A percentile compares a stretch with the other conserved stretches of the same genome.
These are phyloP conservation scores for Starmerella gropengiesseri DNA, from an alignment of 805 yeast species.

Conservation along the genomic window DNA sequence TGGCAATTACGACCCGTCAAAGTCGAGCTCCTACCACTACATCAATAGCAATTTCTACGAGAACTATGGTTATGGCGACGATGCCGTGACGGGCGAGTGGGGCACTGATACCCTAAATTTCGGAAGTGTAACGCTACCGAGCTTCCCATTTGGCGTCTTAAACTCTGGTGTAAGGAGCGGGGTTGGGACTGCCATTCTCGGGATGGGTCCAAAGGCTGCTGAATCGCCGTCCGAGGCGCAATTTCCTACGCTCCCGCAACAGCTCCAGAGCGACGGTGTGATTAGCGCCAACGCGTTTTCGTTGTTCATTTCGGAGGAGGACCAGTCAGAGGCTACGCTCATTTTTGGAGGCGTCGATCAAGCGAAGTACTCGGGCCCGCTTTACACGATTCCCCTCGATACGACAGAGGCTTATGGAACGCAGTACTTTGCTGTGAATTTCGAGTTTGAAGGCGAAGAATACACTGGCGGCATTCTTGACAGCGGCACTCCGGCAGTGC, in stretches of 20 bases:
- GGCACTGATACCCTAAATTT: slow-evolving; percentile 50
- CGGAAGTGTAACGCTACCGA: slow-evolving; percentile 40
- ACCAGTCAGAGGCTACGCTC: slow-evolving; percentile 27
- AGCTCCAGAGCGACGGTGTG: slow-evolving; percentile 30
- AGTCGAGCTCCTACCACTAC: slow-evolving; percentile 21
- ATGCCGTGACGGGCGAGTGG: slow-evolving; percentile 40
- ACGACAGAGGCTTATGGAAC: not conserved
- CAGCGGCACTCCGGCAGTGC: slow-evolving; percentile 42
- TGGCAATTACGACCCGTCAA: slow-evolving; percentile 23
- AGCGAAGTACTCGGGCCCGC: slow-evolving; percentile 33
- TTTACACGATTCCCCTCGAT: slow-evolving; percentile 27
- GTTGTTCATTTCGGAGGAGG: slow-evolving; percentile 29
- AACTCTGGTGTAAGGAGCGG: slow-evolving; percentile 45
- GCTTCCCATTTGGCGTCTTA: slow-evolving; percentile 61
- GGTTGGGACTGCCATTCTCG: slow-evolving; percentile 23
- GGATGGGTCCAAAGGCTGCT: slow-evolving; percentile 27
- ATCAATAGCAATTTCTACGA: slow-evolving; percentile 5
- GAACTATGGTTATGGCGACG: slow-evolving; percentile 12
- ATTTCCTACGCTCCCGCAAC: slow-evolving; percentile 25
- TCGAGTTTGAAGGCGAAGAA: slow-evolving; percentile 5
- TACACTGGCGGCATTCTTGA: slow-evolving; percentile 32
- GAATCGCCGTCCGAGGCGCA: slow-evolving; percentile 22
- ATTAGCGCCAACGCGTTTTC: slow-evolving; percentile 36
- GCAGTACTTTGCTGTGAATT: slow-evolving; percentile 6
- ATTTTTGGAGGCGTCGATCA: slow-evolving; percentile 36